Evolutionary conservation across 768 basidiomycete species (phyloP).

Genomic region (Melanogaster broomeanus): DNA sequence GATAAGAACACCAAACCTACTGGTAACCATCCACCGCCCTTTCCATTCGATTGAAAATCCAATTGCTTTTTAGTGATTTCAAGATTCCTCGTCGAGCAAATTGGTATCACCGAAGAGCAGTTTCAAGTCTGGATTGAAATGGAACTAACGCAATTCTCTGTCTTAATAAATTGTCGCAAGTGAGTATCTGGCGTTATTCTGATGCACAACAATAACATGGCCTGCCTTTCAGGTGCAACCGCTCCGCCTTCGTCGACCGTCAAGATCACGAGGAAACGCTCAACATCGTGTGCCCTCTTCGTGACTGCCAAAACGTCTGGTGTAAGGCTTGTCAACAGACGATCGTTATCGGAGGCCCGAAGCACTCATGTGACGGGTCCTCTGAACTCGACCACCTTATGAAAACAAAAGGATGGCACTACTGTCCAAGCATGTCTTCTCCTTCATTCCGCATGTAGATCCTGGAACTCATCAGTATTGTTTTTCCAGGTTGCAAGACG

Average conservation of each 20-base stretch:
- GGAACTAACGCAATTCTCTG: slow-evolving; percentile 44
- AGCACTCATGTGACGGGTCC: slow-evolving; percentile 61
- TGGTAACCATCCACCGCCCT: slow-evolving; percentile 26
- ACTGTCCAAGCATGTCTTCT: slow-evolving; percentile 55
- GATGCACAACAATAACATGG: background rate
- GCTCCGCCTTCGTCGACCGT: slow-evolving; percentile 51
- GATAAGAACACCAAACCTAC: slow-evolving; percentile 25
- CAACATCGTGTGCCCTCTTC: slow-evolving; percentile 51
- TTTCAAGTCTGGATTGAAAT: slow-evolving; percentile 46
- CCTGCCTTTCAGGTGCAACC: slow-evolving; percentile 43
- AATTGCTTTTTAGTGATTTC: slow-evolving; percentile 37
- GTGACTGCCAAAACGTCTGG: slow-evolving; percentile 52
- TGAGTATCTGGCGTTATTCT: slow-evolving; percentile 22
- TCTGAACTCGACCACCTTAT: slow-evolving; percentile 55
- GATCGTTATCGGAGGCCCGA: slow-evolving; percentile 34
- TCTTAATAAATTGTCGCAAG: slow-evolving; percentile 52
- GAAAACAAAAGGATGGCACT: slow-evolving; percentile 59
- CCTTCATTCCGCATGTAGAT: background rate
- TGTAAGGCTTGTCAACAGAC: slow-evolving; percentile 59
- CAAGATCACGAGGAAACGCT: slow-evolving; percentile 41
- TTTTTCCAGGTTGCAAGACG: slow-evolving; percentile 20
- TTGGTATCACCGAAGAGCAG: slow-evolving; percentile 47
- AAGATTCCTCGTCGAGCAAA: slow-evolving; percentile 39
- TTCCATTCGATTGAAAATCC: background rate
- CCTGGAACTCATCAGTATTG: background rate